These are phyloP conservation scores for Cladophialophora chaetospira DNA, from an alignment of 2,329 filamentous ascomycete species.

Conservation along the genomic window DNA sequence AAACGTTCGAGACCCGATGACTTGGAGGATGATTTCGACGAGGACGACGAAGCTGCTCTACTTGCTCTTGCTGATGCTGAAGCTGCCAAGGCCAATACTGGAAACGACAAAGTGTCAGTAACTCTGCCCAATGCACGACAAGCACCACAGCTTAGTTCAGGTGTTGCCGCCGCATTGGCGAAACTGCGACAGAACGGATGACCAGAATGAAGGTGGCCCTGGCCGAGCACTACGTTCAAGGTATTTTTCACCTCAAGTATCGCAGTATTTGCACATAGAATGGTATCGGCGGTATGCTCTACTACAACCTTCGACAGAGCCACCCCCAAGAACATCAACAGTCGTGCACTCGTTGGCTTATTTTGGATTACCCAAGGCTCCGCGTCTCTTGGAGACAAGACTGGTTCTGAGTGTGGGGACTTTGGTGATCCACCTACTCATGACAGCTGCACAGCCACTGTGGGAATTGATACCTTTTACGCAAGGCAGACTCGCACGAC, in stretches of 20 bases:
- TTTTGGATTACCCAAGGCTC: no score
- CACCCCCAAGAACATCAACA: no score
- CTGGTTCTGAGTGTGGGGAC: not conserved
- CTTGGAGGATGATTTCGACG: slow-evolving; percentile 37
- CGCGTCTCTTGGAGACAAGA: not conserved
- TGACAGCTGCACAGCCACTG: not conserved
- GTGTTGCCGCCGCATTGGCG: slow-evolving; percentile 60
- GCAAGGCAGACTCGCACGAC: not conserved
- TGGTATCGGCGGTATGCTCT: no score
- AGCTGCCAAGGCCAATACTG: slow-evolving; percentile 3
- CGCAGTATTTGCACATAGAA: no score
- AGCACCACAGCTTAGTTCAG: slow-evolving; percentile 52
- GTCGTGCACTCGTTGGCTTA: no score
- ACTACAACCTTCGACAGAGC: no score
- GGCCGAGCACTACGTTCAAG: not conserved
- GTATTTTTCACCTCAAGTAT: not conserved
- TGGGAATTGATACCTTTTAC: not conserved
- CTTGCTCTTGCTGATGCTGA: slow-evolving; percentile 35
- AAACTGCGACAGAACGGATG: slow-evolving; percentile 50
- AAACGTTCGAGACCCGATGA: slow-evolving; percentile 29
- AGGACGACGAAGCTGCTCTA: slow-evolving; percentile 53
- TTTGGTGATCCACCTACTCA: not conserved
- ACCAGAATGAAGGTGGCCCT: not conserved
- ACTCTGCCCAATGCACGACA: slow-evolving; percentile 32
- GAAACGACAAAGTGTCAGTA: slow-evolving; percentile 13